These are phyloP conservation scores for Mercurialis annua DNA, from an alignment of 345 rosid genomes.

Conservation along the genomic window DNA sequence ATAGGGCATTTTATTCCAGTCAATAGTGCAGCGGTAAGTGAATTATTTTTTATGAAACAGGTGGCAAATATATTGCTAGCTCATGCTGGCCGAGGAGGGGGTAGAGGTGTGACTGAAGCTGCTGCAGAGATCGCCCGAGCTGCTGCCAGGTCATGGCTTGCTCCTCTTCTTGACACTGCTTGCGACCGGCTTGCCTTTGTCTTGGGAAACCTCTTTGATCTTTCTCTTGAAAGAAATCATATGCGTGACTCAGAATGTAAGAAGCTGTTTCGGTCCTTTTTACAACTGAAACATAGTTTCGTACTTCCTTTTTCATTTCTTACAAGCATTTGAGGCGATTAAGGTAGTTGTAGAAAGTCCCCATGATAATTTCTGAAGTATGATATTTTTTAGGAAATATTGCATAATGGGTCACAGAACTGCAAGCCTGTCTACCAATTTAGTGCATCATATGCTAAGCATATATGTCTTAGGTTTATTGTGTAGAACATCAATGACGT, in stretches of 20 bases:
- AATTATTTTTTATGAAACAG: conserved; percentile 35
- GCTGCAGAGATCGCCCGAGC: conserved; percentile 95
- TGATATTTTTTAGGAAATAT: not conserved
- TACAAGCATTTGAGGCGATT: not conserved
- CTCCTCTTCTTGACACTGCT: conserved; percentile 95
- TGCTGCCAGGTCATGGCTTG: conserved; percentile 94
- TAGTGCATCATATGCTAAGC: not conserved
- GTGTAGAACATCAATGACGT: not conserved
- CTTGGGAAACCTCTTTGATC: conserved; percentile 75
- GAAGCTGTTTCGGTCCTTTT: conserved; percentile 24
- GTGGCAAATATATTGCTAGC: conserved; percentile 94
- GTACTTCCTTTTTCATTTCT: not conserved
- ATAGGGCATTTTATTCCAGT: conserved; percentile 9
- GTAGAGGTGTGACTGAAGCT: conserved; percentile 87
- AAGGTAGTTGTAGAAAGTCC: not conserved
- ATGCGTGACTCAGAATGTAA: conserved; percentile 65
- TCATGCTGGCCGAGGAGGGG: conserved; percentile 88
- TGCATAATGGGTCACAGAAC: not conserved
- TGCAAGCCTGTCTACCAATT: not conserved
- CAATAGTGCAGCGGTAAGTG: not conserved
- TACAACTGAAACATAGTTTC: not conserved
- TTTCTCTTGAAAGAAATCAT: conserved; percentile 78
- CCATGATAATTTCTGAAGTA: not conserved
- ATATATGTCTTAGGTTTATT: not conserved
- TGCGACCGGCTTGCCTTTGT: conserved; percentile 94